phyloP scores from a whole-genome alignment of 306 rosid genomes.

The Dicorynia guianensis region DNA sequence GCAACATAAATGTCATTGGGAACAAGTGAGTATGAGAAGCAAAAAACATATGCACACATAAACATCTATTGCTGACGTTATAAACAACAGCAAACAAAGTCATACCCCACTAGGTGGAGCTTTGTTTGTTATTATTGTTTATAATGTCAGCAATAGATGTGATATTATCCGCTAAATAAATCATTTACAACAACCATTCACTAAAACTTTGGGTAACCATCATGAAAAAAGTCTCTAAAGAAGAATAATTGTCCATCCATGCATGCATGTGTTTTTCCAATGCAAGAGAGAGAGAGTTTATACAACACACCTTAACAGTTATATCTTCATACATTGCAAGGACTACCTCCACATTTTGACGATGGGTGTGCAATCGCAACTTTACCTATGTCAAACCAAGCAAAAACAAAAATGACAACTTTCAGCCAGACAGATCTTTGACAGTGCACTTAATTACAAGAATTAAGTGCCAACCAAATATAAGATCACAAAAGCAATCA shows the following conservation, averaged over 20 bases:
- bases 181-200: no score
- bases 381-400: constrained; percentile 67
- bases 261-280: background rate
- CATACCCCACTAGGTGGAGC: no score
- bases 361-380: constrained; percentile 85
- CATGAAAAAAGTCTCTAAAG: background rate
- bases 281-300: background rate
- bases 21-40: no score
- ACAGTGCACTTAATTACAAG: constrained; percentile 17
- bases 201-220: no score
- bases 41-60: no score
- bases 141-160: no score
- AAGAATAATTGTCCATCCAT: background rate
- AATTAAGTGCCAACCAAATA: background rate
- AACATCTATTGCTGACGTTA: no score
- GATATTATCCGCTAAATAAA: no score
- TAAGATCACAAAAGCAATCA: background rate
- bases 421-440: constrained; percentile 17
- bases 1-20: no score
- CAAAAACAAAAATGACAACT: constrained; percentile 10
- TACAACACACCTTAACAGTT: constrained; percentile 66
- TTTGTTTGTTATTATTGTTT: no score
- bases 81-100: no score
- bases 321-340: constrained; percentile 75
- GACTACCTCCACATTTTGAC: constrained; percentile 87